These are phyloP conservation scores for Wickerhamomyces chambardii DNA, from an alignment of 805 yeast genomes.

Conservation along the genomic window DNA sequence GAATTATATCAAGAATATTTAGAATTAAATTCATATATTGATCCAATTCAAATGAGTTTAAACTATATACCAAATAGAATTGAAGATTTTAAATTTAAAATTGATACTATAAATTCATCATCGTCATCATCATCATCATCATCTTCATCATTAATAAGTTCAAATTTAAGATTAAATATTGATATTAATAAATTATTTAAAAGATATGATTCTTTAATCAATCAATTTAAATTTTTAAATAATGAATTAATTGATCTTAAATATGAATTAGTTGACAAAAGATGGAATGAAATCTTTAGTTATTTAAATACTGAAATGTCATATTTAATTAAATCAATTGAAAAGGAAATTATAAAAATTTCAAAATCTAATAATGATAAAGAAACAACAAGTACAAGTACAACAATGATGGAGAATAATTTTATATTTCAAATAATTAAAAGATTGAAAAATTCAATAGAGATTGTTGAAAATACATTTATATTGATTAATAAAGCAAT, in stretches of 20 bases:
- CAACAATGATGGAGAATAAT: slow-evolving; percentile 4
- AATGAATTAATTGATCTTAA: slow-evolving; percentile 32
- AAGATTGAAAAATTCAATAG: slow-evolving; percentile 25
- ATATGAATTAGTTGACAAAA: slow-evolving; percentile 35
- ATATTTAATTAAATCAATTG: slow-evolving; percentile 17
- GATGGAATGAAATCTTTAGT: slow-evolving; percentile 48
- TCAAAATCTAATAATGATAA: slow-evolving; percentile 12
- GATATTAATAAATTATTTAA: slow-evolving; percentile 22
- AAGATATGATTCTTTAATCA: slow-evolving; percentile 29
- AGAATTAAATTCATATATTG: slow-evolving; percentile 29
- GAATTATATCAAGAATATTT: slow-evolving; percentile 31
- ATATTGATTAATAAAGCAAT: slow-evolving; percentile 26
- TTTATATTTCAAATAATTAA: slow-evolving; percentile 18
- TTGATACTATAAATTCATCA: slow-evolving; percentile 17
- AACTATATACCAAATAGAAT: slow-evolving; percentile 40
- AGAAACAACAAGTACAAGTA: slow-evolving; percentile 4
- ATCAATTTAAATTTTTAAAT: slow-evolving; percentile 31
- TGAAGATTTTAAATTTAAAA: slow-evolving; percentile 28
- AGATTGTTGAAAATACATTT: slow-evolving; percentile 30
- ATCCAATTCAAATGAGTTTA: slow-evolving; percentile 44
- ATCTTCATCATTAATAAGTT: no score
- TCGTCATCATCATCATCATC: no score
- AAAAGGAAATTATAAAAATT: slow-evolving; percentile 16
- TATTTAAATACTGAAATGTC: slow-evolving; percentile 34
- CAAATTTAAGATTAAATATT: slow-evolving; percentile 7